A percentile compares a stretch with the other conserved stretches of the same genome.
Conservation (phyloP, 441 rosid species). For the Eruca vesicaria region DNA sequence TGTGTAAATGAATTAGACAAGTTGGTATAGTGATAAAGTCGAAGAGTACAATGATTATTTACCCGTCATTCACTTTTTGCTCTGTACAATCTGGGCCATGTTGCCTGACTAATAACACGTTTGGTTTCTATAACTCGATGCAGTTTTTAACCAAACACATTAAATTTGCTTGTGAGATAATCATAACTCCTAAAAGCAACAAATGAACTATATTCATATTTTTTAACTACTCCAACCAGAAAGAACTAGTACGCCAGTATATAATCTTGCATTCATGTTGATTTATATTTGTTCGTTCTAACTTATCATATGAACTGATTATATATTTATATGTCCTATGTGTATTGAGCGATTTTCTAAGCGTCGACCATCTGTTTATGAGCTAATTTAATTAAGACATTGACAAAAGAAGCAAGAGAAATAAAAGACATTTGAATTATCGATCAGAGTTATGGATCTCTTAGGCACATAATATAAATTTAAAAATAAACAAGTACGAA, state of each 20-base stretch:
- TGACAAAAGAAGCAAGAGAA: neutral
- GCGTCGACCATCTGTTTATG: neutral
- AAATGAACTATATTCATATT: neutral
- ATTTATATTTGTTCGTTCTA: neutral
- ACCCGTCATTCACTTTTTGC: neutral
- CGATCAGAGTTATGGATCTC: neutral
- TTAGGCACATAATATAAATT: neutral
- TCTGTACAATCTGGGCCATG: neutral
- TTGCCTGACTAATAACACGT: neutral
- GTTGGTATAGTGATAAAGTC: neutral
- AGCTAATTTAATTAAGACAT: neutral
- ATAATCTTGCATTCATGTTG: neutral
- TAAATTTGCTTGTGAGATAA: neutral
- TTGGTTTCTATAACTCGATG: neutral
- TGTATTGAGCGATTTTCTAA: neutral
- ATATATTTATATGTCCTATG: neutral
- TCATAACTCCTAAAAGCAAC: neutral
- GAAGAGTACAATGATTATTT: slow-evolving; percentile 4
- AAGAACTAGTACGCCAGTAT: neutral
- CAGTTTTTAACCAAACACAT: neutral
- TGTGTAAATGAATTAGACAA: no score
- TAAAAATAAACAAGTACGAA: neutral
- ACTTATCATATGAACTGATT: neutral
- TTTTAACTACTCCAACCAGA: neutral
- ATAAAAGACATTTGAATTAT: neutral